A percentile compares a stretch with the other conserved stretches of the same genome.
Evolutionary conservation across 805 yeast species (phyloP).

Genomic region (Pichia manshurica): DNA sequence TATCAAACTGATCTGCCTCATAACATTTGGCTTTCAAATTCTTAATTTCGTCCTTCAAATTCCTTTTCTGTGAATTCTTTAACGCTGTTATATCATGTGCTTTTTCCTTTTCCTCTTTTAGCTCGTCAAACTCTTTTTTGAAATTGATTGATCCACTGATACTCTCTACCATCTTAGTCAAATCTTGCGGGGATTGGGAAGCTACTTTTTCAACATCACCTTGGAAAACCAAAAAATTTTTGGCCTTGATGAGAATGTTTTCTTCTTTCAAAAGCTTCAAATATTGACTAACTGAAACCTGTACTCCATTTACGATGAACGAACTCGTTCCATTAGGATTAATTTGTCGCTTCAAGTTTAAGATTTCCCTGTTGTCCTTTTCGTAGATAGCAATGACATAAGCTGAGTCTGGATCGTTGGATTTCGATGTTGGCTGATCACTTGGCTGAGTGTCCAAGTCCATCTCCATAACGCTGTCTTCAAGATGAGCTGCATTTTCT

Average conservation of each 20-base stretch:
- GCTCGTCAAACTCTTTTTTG: slow-evolving; percentile 57
- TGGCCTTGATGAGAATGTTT: slow-evolving; percentile 80
- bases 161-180: slow-evolving; percentile 69
- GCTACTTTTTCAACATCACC: slow-evolving; percentile 96
- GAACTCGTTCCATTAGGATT: slow-evolving; percentile 55
- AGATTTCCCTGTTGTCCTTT: slow-evolving; percentile 49
- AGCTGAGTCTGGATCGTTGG: slow-evolving; percentile 42
- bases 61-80: slow-evolving; percentile 62
- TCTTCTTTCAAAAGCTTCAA: slow-evolving; percentile 61
- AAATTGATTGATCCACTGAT: slow-evolving; percentile 76
- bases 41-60: slow-evolving; percentile 64
- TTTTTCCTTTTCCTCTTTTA: slow-evolving; percentile 58
- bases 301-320: slow-evolving; percentile 57
- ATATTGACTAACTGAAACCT: slow-evolving; percentile 62
- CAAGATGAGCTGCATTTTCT: too few species aligned
- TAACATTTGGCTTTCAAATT: slow-evolving; percentile 71
- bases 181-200: slow-evolving; percentile 71
- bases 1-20: slow-evolving; percentile 64
- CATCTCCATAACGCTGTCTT: slow-evolving; percentile 20
- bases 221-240: slow-evolving; percentile 90
- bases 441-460: slow-evolving; percentile 4
- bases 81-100: slow-evolving; percentile 60
- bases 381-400: slow-evolving; percentile 76
- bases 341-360: slow-evolving; percentile 61
- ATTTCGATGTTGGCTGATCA: not conserved